Evolutionary conservation across 1,284 basidiomycete genomes (phyloP), one percentile per base, ranked within the genome.

Genomic region (Cryptococcus jaspeensis): DNA sequence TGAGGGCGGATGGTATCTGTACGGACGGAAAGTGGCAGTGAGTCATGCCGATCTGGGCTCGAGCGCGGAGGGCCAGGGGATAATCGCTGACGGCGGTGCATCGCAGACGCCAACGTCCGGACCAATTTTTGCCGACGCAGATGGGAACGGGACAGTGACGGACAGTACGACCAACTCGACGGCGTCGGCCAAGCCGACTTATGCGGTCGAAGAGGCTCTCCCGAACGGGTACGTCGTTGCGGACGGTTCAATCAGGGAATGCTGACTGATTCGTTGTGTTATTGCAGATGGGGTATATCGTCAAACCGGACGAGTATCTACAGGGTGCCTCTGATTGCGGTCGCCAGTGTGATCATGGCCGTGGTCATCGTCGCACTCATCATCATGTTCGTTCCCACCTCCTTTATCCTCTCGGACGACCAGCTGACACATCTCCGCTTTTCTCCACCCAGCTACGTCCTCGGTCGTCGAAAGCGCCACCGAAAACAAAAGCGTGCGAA

Each of bases 261-360:
- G 38, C 36, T 49, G 12, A 48, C 28, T 4, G 50, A 42, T 51
- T 41, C 3, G 38, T 38, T 16, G 52, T 53, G 11, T 41, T 61
- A n/a, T 44, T 47, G 13, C 25, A 69, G 71, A 23, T 76, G 74
- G 74, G 74, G 74, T 15, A 47, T 56, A 28, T 55, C 63, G 11
- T 68, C 68, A 3, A 65, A 57, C 40, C 64, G 75, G 32, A 67
- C 71, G 3, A 62, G 64, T 15, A 63, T 75, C 23, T 78, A 78
- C 59, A 68, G 67, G 55, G 72, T 75, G 1, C 75, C 76, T 0
- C 60, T 78, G 4, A 78, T 78, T 37, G 71, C 69, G n/a, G 64
- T 71, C 18, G 67, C 71, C 2, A 71, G 69, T 38, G 68, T 75
- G 22, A 68, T 77, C 48, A 58, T 78, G 48, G 72, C 75, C 6